Percentiles rank a stretch among this genome's conserved stretches.
Evolutionary conservation across 192 early-diverging fungal species (phyloP).

Genomic region (Backusella luteola): DNA sequence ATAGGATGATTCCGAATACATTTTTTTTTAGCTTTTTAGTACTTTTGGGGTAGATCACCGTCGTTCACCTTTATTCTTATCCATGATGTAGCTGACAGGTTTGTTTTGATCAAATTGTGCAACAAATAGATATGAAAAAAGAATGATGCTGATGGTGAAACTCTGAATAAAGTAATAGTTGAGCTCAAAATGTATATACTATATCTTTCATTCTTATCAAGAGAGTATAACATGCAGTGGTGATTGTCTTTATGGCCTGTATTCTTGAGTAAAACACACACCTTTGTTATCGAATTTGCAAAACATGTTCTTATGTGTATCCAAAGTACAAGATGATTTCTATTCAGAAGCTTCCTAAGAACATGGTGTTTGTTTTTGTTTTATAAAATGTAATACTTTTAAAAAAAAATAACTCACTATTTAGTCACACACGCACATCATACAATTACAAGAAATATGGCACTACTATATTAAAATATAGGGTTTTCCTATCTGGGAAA

Average conservation of each 20-base stretch:
- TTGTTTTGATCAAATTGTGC: constrained; percentile 1
- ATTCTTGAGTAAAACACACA: neutral
- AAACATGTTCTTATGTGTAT: neutral
- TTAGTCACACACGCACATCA: neutral
- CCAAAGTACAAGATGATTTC: neutral
- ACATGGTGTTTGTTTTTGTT: neutral
- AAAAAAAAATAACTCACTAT: neutral
- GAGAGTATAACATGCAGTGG: neutral
- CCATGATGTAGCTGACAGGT: neutral
- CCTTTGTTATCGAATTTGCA: neutral
- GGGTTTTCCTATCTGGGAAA: neutral
- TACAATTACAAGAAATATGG: neutral
- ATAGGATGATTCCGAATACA: neutral
- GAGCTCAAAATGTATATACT: neutral
- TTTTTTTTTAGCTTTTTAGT: neutral
- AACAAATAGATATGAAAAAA: neutral
- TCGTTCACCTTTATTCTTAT: neutral
- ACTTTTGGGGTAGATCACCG: neutral
- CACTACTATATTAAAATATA: neutral
- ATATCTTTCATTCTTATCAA: neutral
- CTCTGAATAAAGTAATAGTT: neutral
- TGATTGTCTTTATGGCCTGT: neutral
- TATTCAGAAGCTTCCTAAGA: neutral
- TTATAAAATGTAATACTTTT: neutral
- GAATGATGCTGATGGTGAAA: neutral